Percentiles rank a stretch among this genome's conserved stretches.
Evolutionary conservation across 2,329 filamentous ascomycete genomes (phyloP).

Genomic region (Scorias spongiosa): DNA sequence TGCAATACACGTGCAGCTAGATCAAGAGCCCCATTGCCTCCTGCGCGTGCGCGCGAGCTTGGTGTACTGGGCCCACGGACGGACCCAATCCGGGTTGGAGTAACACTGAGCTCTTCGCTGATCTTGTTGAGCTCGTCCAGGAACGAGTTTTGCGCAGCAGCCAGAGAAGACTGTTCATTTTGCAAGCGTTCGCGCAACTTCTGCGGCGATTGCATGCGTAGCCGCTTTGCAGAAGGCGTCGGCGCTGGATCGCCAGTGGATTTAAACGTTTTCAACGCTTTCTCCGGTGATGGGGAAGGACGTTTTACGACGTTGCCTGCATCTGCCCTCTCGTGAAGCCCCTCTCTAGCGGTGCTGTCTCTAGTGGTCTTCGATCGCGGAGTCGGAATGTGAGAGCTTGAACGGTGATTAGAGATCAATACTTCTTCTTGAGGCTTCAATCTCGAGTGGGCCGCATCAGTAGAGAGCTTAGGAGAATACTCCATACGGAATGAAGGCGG

Average conservation of each 20-base stretch:
- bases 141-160: constrained; percentile 52
- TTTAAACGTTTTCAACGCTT: constrained; percentile 1
- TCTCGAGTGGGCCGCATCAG: constrained; percentile 2
- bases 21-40: constrained; percentile 22
- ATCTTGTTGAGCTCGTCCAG: constrained; percentile 67
- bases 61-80: constrained; percentile 10
- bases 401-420: constrained; percentile 9
- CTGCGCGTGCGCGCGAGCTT: constrained; percentile 7
- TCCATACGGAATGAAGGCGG: constrained; percentile 27
- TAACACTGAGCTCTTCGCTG: constrained; percentile 55
- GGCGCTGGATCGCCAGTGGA: constrained; percentile 13
- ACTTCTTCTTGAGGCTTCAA: constrained; percentile 13
- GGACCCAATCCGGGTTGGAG: constrained; percentile 11
- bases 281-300: constrained; percentile 2
- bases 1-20: constrained; percentile 44
- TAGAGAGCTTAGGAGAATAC: constrained; percentile 20
- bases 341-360: constrained; percentile 22
- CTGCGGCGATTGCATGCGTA: constrained; percentile 49
- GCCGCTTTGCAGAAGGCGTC: constrained; percentile 37
- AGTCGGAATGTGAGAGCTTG: constrained; percentile 36
- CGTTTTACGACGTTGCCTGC: constrained; percentile 38
- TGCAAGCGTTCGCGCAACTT: constrained; percentile 69
- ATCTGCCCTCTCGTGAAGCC: constrained; percentile 36
- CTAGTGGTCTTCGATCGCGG: constrained; percentile 10
- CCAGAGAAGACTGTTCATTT: constrained; percentile 60